Conservation (phyloP, 2,329 filamentous ascomycete genomes). For the Dothistroma septosporum region DNA sequence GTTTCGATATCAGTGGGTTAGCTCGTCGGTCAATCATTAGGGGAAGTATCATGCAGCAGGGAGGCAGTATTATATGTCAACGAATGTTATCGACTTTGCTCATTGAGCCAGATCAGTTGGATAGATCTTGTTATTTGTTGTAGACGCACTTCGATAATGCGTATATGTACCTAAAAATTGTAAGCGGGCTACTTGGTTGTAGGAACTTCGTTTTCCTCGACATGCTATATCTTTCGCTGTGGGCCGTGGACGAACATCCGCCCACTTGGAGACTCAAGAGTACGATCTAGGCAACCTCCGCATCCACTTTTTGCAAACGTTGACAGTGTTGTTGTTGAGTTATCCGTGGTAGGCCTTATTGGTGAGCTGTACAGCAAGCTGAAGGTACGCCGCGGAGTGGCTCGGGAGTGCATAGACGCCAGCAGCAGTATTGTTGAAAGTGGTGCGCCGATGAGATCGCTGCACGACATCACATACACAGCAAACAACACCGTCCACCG, state of each 20-base stretch:
- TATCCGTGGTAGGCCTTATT: conserved; percentile 5
- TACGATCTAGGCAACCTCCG: conserved; percentile 5
- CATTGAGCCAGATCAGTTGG: background rate
- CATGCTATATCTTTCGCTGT: conserved; percentile 5
- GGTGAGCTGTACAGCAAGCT: conserved; percentile 6
- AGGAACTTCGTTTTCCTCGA: conserved; percentile 7
- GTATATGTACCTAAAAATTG: background rate
- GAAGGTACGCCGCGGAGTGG: conserved; percentile 2
- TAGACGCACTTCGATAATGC: background rate
- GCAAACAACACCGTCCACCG: background rate
- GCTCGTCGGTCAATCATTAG: background rate
- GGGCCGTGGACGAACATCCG: conserved; percentile 1
- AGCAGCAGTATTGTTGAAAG: background rate
- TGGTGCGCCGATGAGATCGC: background rate
- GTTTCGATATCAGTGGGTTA: background rate
- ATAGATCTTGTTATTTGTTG: background rate
- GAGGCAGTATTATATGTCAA: background rate
- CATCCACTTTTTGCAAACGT: conserved; percentile 1
- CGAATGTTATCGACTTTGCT: background rate
- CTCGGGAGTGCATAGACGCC: background rate
- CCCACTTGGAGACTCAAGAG: conserved; percentile 5
- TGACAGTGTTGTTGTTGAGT: background rate
- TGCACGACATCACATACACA: background rate
- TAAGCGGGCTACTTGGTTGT: background rate
- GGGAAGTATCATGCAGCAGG: too few species aligned